These are phyloP conservation scores for Boletus rufocinnamomeus DNA, from an alignment of 768 basidiomycete species.

Conservation along the genomic window DNA sequence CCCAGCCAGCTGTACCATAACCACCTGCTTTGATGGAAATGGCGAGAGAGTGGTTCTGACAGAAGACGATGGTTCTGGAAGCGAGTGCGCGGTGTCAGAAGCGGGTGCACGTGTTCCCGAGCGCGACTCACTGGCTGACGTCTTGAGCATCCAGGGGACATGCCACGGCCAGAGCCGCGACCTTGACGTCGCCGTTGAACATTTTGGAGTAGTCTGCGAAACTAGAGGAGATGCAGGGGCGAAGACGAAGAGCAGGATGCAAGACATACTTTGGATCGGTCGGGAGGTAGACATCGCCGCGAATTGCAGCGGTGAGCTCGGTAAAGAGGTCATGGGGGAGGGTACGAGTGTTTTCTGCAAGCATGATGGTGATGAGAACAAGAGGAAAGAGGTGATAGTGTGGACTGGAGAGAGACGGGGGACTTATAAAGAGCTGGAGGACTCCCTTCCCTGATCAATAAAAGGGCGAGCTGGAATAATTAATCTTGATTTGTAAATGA, in stretches of 20 bases:
- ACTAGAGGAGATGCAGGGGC: slow-evolving; percentile 17
- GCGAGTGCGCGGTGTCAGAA: slow-evolving; percentile 3
- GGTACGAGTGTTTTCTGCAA: background rate
- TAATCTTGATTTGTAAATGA: slow-evolving; percentile 16
- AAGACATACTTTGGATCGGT: slow-evolving; percentile 42
- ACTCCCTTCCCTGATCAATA: slow-evolving; percentile 1
- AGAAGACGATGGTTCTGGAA: slow-evolving; percentile 69
- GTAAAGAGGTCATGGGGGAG: slow-evolving; percentile 37
- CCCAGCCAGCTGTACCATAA: slow-evolving; percentile 89
- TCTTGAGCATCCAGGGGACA: slow-evolving; percentile 80
- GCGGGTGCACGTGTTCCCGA: slow-evolving; percentile 6
- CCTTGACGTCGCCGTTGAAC: slow-evolving; percentile 78
- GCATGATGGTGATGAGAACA: slow-evolving; percentile 18
- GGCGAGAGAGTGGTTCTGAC: slow-evolving; percentile 64
- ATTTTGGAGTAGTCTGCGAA: slow-evolving; percentile 42
- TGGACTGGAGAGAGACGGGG: slow-evolving; percentile 1
- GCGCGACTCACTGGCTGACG: slow-evolving; percentile 70
- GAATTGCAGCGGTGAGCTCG: slow-evolving; percentile 47
- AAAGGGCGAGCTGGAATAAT: background rate
- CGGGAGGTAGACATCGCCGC: slow-evolving; percentile 49
- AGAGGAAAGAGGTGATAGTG: slow-evolving; percentile 9
- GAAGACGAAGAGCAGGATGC: background rate
- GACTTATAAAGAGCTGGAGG: slow-evolving; percentile 20
- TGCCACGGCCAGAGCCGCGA: slow-evolving; percentile 60
- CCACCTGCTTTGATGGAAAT: slow-evolving; percentile 89